Evolutionary conservation across 2,329 filamentous ascomycete genomes (phyloP).

Genomic region (Exophiala calicioides): DNA sequence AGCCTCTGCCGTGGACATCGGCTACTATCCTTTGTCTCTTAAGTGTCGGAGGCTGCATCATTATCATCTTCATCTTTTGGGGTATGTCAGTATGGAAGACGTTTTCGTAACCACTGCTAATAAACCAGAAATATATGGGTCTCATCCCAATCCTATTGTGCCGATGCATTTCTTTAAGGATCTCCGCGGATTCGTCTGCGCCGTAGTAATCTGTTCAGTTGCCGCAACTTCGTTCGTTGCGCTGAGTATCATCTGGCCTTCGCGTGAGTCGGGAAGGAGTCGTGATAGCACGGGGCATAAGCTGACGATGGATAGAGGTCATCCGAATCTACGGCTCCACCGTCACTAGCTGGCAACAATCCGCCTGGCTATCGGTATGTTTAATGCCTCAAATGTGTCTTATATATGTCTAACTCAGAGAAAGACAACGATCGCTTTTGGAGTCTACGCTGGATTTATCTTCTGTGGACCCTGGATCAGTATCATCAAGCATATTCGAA

Average conservation of each 20-base stretch:
- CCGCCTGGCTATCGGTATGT: too few relatives aligned
- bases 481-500: too few relatives aligned
- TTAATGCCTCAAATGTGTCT: too few relatives aligned
- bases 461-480: too few relatives aligned
- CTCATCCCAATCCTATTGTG: constrained; percentile 2
- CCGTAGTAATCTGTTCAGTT: not conserved
- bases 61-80: not conserved
- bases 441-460: too few relatives aligned
- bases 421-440: too few relatives aligned
- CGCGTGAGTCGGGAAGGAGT: too few relatives aligned
- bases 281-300: too few relatives aligned
- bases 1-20: not conserved
- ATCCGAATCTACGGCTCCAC: too few relatives aligned
- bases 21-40: not conserved
- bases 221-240: constrained; percentile 2
- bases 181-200: constrained; percentile 6
- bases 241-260: constrained; percentile 13
- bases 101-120: not conserved
- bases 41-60: not conserved
- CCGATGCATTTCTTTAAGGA: constrained; percentile 15
- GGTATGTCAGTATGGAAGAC: not conserved
- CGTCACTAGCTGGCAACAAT: too few relatives aligned
- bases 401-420: too few relatives aligned
- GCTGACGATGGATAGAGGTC: too few relatives aligned
- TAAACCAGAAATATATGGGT: constrained; percentile 20